Percentiles rank a stretch among this genome's conserved stretches.
phyloP scores from a whole-genome alignment of 805 yeast genomes.

The Candida maesae region DNA sequence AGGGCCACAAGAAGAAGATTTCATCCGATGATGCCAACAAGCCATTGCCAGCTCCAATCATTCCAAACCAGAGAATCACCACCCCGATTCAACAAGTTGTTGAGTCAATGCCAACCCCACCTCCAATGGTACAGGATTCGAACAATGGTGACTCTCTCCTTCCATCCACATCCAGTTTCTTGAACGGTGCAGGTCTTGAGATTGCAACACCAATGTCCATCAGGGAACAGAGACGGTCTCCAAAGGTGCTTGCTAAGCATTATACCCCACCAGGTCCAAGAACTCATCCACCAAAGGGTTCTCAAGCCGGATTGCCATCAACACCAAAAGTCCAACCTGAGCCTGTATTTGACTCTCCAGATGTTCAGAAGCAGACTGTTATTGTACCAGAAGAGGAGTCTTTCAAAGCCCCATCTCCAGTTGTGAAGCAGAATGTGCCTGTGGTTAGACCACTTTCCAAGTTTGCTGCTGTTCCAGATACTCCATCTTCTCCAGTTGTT shows the following conservation, averaged over 20 bases:
- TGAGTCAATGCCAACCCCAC: conserved; percentile 14
- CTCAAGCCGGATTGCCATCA: not conserved
- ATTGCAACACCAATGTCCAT: conserved; percentile 14
- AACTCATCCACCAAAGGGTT: not conserved
- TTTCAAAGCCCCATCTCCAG: too few species aligned
- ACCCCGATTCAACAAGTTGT: conserved; percentile 21
- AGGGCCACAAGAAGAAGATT: conserved; percentile 1
- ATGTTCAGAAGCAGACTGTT: not conserved
- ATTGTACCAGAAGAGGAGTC: too few species aligned
- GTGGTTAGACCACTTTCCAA: not conserved
- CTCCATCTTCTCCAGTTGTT: conserved; percentile 4
- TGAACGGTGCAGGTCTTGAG: conserved; percentile 10
- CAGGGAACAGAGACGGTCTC: conserved; percentile 7
- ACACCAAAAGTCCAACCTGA: not conserved
- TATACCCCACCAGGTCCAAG: not conserved
- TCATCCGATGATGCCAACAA: conserved; percentile 5
- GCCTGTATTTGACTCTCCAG: not conserved
- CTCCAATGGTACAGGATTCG: conserved; percentile 17
- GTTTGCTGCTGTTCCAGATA: not conserved
- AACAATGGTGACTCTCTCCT: conserved; percentile 20
- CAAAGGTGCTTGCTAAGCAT: conserved; percentile 6
- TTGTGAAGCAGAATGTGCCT: too few species aligned
- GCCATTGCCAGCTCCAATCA: conserved; percentile 21
- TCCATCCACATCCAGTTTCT: conserved; percentile 7
- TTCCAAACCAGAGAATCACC: conserved; percentile 20